Base-by-base conservation (phyloP, 164 flowering plant species). In the Nymphaea colorata region DNA sequence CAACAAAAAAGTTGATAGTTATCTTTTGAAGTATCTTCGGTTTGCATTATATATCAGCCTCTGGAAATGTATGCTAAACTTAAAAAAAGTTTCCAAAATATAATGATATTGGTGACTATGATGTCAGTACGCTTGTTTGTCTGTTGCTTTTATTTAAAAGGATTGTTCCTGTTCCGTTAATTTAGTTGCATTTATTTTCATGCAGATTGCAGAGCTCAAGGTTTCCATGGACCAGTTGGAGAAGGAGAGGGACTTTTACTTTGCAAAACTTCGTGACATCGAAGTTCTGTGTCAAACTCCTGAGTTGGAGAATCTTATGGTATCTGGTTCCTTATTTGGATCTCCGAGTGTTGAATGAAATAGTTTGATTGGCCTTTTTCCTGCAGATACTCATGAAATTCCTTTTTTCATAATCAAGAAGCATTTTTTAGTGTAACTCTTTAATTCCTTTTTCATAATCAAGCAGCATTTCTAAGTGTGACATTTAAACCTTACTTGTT, bases 211-310 rank as follows among this genome's bases (percentile, higher is more conserved):
- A 59, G 93, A 86, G 47, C 86, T 93, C 51, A 86, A 87, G 85
- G 74, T 89, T 65, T 89, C 93, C 3, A 84, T 84, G 25, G 90
- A 86, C 64, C 76, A 76, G 41, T 72, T 89, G 82, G 97, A 89
- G 67, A 93, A 89, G 71, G 98, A 93, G 71, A 80, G 93, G 71
- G 94, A 91, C 70, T 91, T 89, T 71, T 93, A 93, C 80, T 91
- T 87, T 74, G 82, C 81, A 12, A 93, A 93, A 71, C 72, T 93
- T 57, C 81, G 93, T 59, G 97, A 93, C 72, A 80, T 93, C 51
- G 97, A 93, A 76, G 82, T 91, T 62, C 87, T 93, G 44, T 91
- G 91, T 70, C 97, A 91, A 77, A 69, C 80, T 67, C 2, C n/a
- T 64, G 41, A 18, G 64, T 11, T 12, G 14, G 66, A 36, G 45